These are phyloP conservation scores for Plasmodium ovale DNA, from an alignment of 169 alveolate genomes.

Conservation along the genomic window DNA sequence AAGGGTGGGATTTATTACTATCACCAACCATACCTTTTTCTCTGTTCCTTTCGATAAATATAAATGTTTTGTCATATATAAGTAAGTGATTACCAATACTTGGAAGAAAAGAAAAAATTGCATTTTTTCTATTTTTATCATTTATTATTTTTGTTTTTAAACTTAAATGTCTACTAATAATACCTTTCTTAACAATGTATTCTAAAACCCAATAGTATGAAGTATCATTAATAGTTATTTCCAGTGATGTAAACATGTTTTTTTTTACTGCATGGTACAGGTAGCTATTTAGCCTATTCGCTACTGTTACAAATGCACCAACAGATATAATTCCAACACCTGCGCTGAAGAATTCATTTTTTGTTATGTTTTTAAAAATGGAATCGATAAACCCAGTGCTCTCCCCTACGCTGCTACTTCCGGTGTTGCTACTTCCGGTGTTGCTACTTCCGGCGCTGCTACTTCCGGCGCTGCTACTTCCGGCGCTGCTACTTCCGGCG, in stretches of 20 bases:
- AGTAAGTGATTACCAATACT: slow-evolving; percentile 75
- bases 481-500: too few relatives aligned
- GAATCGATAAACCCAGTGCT: slow-evolving; percentile 51
- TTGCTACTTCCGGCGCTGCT: too few relatives aligned
- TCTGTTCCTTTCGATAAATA: slow-evolving; percentile 45
- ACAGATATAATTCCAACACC: slow-evolving; percentile 79
- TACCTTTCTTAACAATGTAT: slow-evolving; percentile 79
- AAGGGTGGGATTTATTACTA: slow-evolving; percentile 42
- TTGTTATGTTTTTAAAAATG: slow-evolving; percentile 68
- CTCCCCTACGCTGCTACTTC: too few relatives aligned
- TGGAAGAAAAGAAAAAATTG: slow-evolving; percentile 52
- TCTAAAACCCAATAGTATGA: slow-evolving; percentile 84
- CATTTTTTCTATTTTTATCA: slow-evolving; percentile 51
- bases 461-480: too few relatives aligned
- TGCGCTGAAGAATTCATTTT: slow-evolving; percentile 77
- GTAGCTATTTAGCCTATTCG: slow-evolving; percentile 67
- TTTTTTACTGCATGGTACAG: slow-evolving; percentile 73
- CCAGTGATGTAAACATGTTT: slow-evolving; percentile 74
- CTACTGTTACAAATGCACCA: slow-evolving; percentile 75
- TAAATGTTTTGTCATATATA: slow-evolving; percentile 31
- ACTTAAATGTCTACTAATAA: slow-evolving; percentile 78
- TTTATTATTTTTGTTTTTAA: slow-evolving; percentile 45
- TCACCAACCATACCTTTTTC: slow-evolving; percentile 64
- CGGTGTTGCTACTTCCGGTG: too few relatives aligned
- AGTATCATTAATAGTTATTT: slow-evolving; percentile 83